These are phyloP conservation scores for Hemisphaericaspora nanyangensis DNA, from an alignment of 805 yeast species.

Conservation along the genomic window DNA sequence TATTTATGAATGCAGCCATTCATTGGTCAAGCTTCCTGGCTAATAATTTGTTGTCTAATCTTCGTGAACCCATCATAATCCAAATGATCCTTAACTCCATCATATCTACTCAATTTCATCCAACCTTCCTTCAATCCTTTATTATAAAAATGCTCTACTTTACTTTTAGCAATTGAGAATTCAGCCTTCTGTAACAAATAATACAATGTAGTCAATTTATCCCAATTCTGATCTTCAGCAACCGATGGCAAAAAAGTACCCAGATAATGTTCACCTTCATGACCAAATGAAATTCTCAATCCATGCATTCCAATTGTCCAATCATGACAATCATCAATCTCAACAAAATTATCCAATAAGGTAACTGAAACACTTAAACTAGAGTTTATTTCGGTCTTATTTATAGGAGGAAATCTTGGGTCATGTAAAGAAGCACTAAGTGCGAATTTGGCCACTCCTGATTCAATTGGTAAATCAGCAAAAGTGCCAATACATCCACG, in stretches of 20 bases:
- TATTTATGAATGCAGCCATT: too few species aligned
- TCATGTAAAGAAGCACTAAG: slow-evolving; percentile 68
- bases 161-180: slow-evolving; percentile 11
- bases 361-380: slow-evolving; percentile 60
- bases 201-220: slow-evolving; percentile 62
- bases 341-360: slow-evolving; percentile 54
- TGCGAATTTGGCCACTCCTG: slow-evolving; percentile 63
- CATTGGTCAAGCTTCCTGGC: too few species aligned
- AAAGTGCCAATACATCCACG: slow-evolving; percentile 97
- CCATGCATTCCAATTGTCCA: slow-evolving; percentile 90
- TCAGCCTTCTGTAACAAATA: slow-evolving; percentile 78
- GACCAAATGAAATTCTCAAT: slow-evolving; percentile 52
- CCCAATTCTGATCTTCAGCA: slow-evolving; percentile 85
- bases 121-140: slow-evolving; percentile 30
- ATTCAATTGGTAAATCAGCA: slow-evolving; percentile 44
- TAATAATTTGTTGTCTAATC: too few species aligned
- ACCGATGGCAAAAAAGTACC: slow-evolving; percentile 93
- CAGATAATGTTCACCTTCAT: slow-evolving; percentile 39
- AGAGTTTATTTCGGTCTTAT: slow-evolving; percentile 46
- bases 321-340: slow-evolving; percentile 49
- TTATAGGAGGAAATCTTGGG: slow-evolving; percentile 68
- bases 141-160: slow-evolving; percentile 21
- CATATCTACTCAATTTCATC: slow-evolving; percentile 31
- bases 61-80: slow-evolving; percentile 21
- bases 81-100: slow-evolving; percentile 29